Evolutionary conservation across 2,329 filamentous ascomycete species (phyloP).

Genomic region (Didymella glomerata): DNA sequence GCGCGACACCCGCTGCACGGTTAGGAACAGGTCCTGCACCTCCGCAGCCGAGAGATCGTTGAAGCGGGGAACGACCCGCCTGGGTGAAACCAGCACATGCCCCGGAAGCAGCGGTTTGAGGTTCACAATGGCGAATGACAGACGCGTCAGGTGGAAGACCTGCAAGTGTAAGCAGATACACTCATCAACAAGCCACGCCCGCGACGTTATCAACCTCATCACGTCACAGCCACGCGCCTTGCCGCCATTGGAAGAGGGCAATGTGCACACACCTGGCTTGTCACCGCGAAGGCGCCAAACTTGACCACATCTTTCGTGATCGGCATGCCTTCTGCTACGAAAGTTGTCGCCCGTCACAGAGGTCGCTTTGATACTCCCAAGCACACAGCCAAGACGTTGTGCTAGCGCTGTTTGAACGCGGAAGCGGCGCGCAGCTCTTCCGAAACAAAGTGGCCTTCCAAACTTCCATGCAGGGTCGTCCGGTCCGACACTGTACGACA

Average conservation of each 20-base stretch:
- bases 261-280: slow-evolving; percentile 51
- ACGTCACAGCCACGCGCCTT: slow-evolving; percentile 16
- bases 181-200: slow-evolving; percentile 4
- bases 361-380: slow-evolving; percentile 8
- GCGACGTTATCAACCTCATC: slow-evolving; percentile 12
- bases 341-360: slow-evolving; percentile 18
- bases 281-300: slow-evolving; percentile 57
- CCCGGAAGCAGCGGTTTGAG: slow-evolving; percentile 93
- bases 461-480: slow-evolving; percentile 21
- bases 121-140: slow-evolving; percentile 91
- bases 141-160: slow-evolving; percentile 85
- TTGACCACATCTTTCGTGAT: slow-evolving; percentile 53
- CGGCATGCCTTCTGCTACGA: slow-evolving; percentile 40
- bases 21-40: slow-evolving; percentile 84
- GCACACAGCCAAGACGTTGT: slow-evolving; percentile 17
- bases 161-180: slow-evolving; percentile 51
- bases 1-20: slow-evolving; percentile 81
- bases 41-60: slow-evolving; percentile 76
- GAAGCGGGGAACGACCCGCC: slow-evolving; percentile 72
- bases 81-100: slow-evolving; percentile 89
- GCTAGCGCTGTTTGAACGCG: slow-evolving; percentile 17
- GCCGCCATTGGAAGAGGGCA: slow-evolving; percentile 16
- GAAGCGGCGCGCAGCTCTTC: slow-evolving; percentile 13
- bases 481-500: background rate
- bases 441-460: slow-evolving; percentile 16